Percentiles rank a stretch among this genome's conserved stretches.
These are phyloP conservation scores for Trichoderma atrobrunneum DNA, from an alignment of 2,329 filamentous ascomycete species.

Conservation along the genomic window DNA sequence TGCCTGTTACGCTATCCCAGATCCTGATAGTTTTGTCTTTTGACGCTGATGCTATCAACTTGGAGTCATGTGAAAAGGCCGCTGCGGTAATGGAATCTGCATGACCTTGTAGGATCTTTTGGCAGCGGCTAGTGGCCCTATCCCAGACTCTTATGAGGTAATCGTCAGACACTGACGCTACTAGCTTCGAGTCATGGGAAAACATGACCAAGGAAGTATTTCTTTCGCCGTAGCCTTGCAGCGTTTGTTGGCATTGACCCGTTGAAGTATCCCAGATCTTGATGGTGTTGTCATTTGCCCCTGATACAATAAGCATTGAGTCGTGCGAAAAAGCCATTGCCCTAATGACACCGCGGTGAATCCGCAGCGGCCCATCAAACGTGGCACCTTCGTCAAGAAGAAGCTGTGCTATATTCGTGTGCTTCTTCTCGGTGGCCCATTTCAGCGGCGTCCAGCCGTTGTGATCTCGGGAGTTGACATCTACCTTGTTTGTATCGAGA, in stretches of 20 bases:
- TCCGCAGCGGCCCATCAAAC: background rate
- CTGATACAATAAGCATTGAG: background rate
- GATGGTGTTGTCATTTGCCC: background rate
- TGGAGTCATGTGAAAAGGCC: background rate
- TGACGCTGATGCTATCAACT: background rate
- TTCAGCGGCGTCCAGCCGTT: background rate
- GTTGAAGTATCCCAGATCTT: background rate
- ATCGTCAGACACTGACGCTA: too few relatives aligned
- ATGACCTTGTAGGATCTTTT: too few relatives aligned
- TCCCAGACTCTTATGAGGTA: too few relatives aligned
- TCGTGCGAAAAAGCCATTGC: background rate
- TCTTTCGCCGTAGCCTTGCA: background rate
- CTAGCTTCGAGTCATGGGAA: too few relatives aligned
- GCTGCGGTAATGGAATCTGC: too few relatives aligned
- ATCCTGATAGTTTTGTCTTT: accelerated
- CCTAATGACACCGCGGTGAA: too few relatives aligned
- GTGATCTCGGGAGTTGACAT: background rate
- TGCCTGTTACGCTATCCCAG: background rate
- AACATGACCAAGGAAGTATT: too few relatives aligned
- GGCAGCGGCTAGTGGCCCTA: too few relatives aligned
- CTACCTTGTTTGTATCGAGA: background rate
- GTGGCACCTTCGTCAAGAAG: background rate
- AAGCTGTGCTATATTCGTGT: accelerated
- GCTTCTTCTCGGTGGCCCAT: background rate
- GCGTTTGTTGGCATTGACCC: background rate